phyloP scores from a whole-genome alignment of 441 rosid genomes.

The Pelargonium citronellum region DNA sequence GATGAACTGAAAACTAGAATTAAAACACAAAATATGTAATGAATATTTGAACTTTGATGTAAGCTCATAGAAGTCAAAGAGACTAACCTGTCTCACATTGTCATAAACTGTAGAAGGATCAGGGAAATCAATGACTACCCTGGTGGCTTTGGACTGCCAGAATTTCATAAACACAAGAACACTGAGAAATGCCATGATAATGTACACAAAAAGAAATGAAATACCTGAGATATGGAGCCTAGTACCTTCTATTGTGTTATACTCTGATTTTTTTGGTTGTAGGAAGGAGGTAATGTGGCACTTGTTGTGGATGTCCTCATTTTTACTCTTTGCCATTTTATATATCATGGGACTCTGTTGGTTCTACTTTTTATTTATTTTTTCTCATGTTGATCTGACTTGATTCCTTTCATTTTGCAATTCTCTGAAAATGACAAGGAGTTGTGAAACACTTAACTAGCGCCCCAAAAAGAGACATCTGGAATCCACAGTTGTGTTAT shows the following conservation, averaged over 20 bases:
- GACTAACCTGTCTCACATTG: constrained; percentile 75
- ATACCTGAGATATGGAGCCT: constrained; percentile 92
- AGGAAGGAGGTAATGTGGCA: too few species aligned
- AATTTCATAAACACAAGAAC: neutral
- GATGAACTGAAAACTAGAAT: neutral
- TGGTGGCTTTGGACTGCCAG: constrained; percentile 63
- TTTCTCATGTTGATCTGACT: too few species aligned
- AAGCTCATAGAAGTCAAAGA: neutral
- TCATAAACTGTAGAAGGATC: constrained; percentile 79
- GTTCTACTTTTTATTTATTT: too few species aligned
- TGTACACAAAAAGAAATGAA: neutral
- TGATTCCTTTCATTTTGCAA: too few species aligned
- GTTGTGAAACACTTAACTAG: too few species aligned
- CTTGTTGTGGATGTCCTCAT: too few species aligned
- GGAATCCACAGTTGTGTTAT: too few species aligned
- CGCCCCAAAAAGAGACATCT: too few species aligned
- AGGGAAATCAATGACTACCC: constrained; percentile 76
- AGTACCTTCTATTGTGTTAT: constrained; percentile 34
- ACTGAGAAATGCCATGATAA: neutral
- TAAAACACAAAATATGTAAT: neutral
- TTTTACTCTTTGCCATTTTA: too few species aligned
- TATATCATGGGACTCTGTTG: too few species aligned
- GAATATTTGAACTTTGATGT: neutral
- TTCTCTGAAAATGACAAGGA: too few species aligned
- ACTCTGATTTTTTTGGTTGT: too few species aligned